Evolutionary conservation across 495 filamentous ascomycete species (phyloP).

Genomic region (Aspergillus heteromorphus): DNA sequence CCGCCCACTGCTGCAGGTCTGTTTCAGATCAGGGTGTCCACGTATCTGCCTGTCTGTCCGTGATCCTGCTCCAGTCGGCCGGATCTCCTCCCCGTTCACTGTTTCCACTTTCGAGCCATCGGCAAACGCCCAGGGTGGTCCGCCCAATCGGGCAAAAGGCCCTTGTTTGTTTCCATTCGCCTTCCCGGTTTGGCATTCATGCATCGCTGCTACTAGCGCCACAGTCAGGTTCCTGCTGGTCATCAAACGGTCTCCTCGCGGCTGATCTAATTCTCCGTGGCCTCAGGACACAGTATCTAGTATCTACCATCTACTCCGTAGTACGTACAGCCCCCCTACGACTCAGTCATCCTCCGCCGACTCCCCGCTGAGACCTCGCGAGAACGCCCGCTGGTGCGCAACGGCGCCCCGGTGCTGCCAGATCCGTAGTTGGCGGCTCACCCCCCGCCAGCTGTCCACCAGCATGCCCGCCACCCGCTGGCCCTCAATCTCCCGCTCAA

Average conservation of each 20-base stretch:
- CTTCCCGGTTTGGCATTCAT: neutral
- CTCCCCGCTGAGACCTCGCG: neutral
- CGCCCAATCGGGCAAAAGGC: too few species aligned
- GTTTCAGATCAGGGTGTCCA: neutral
- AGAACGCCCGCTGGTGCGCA: neutral
- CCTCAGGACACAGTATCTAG: too few species aligned
- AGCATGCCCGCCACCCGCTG: slow-evolving; percentile 29
- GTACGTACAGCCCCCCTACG: neutral
- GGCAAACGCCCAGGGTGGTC: too few species aligned
- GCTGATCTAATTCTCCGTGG: neutral
- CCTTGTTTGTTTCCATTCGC: too few species aligned
- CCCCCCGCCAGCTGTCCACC: slow-evolving; percentile 28
- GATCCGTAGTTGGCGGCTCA: slow-evolving; percentile 28
- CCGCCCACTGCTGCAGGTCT: too few species aligned
- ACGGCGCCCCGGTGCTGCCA: slow-evolving; percentile 18
- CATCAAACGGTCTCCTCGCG: neutral
- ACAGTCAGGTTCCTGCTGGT: neutral
- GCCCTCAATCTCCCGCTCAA: slow-evolving; percentile 29
- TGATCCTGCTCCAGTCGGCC: neutral
- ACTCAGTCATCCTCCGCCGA: neutral
- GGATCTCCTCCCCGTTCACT: neutral
- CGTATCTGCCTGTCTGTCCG: neutral
- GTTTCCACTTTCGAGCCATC: too few species aligned
- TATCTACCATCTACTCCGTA: too few species aligned
- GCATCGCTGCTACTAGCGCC: neutral